Conservation (phyloP, 2,329 filamentous ascomycete species). For the Rachicladosporium sp. region DNA sequence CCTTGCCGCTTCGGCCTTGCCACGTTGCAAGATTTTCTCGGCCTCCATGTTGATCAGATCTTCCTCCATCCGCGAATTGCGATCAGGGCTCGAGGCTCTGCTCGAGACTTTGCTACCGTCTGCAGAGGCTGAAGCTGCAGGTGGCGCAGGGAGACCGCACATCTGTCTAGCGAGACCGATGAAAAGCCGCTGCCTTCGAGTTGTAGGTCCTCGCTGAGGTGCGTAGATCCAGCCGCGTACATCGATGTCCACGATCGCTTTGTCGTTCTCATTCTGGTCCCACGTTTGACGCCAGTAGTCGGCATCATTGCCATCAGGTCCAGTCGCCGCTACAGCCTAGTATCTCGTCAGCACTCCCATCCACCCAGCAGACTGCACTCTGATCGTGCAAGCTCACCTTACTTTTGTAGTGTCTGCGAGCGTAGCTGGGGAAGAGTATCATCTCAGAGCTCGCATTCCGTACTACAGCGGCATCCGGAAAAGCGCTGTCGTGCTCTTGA, state of each 20-base stretch:
- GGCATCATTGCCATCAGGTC: constrained; percentile 41
- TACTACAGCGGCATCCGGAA: constrained; percentile 73
- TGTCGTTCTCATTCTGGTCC: constrained; percentile 67
- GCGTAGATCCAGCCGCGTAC: constrained; percentile 92
- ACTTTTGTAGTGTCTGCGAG: constrained; percentile 53
- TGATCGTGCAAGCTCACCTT: constrained; percentile 28
- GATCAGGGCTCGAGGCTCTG: constrained; percentile 30
- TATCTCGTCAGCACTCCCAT: background rate
- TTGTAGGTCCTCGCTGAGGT: constrained; percentile 74
- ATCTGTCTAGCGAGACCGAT: constrained; percentile 77
- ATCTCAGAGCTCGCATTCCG: constrained; percentile 78
- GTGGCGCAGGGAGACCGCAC: constrained; percentile 69
- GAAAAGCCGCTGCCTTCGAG: constrained; percentile 71
- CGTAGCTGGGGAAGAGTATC: constrained; percentile 91
- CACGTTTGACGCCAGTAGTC: constrained; percentile 70
- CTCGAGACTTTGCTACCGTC: constrained; percentile 29
- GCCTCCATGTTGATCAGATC: constrained; percentile 64
- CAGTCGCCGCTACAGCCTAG: constrained; percentile 24
- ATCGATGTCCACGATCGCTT: constrained; percentile 83
- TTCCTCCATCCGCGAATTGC: constrained; percentile 40
- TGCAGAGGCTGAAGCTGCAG: constrained; percentile 26
- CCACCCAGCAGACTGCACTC: no score
- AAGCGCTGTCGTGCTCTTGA: constrained; percentile 56
- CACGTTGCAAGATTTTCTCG: constrained; percentile 60
- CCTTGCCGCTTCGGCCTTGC: constrained; percentile 55